Evolutionary conservation across 2,329 filamentous ascomycete species (phyloP).

Genomic region (Diaporthe caulivora): DNA sequence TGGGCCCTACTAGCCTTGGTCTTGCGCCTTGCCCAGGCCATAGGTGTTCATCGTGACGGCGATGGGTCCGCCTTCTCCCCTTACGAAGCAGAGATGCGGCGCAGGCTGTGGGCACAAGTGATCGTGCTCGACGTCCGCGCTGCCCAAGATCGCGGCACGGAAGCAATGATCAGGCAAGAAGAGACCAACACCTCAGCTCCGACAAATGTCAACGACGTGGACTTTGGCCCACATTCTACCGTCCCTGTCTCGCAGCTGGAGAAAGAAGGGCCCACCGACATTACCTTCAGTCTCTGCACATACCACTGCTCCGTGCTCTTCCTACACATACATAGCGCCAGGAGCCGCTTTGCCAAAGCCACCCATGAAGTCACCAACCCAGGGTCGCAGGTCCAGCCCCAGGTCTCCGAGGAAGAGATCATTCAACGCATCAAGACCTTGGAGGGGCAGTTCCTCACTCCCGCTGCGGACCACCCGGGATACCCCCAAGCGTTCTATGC

Average conservation of each 20-base stretch:
- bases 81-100: constrained; percentile 70
- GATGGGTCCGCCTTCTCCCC: constrained; percentile 52
- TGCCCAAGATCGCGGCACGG: constrained; percentile 66
- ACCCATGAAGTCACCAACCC: constrained; percentile 29
- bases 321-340: constrained; percentile 53
- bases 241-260: constrained; percentile 48
- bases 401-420: constrained; percentile 54
- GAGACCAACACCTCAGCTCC: constrained; percentile 62
- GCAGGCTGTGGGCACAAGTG: constrained; percentile 74
- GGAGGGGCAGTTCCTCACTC: constrained; percentile 54
- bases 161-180: constrained; percentile 55
- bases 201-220: constrained; percentile 66
- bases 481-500: constrained; percentile 54
- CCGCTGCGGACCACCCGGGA: constrained; percentile 42
- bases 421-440: constrained; percentile 53
- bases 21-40: constrained; percentile 58
- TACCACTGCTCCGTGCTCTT: constrained; percentile 56
- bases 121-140: constrained; percentile 69
- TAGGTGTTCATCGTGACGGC: constrained; percentile 58
- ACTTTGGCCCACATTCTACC: constrained; percentile 56
- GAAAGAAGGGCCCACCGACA: constrained; percentile 53
- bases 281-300: constrained; percentile 56
- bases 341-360: constrained; percentile 40
- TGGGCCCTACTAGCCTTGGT: constrained; percentile 57
- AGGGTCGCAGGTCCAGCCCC: constrained; percentile 27